phyloP scores from a whole-genome alignment of 2,329 filamentous ascomycete genomes.

The Ophiostoma perfectum region DNA sequence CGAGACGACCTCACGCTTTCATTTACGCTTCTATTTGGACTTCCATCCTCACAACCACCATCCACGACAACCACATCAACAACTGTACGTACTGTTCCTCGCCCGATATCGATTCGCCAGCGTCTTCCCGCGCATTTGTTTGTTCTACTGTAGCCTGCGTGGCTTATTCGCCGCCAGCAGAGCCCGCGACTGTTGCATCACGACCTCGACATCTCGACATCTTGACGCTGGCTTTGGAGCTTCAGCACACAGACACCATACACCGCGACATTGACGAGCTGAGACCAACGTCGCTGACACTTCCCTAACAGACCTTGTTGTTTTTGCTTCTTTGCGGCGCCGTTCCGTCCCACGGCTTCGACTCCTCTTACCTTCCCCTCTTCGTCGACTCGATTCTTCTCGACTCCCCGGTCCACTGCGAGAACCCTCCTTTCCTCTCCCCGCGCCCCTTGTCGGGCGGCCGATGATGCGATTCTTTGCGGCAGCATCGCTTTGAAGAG shows the following conservation, averaged over 20 bases:
- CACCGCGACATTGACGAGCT: too few relatives aligned
- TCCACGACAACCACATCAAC: not conserved
- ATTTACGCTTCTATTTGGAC: not conserved
- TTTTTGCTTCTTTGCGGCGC: conserved; percentile 1
- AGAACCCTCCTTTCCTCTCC: not conserved
- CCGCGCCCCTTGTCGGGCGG: conserved; percentile 14
- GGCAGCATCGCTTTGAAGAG: conserved; percentile 25
- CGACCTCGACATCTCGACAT: not conserved
- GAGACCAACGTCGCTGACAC: not conserved
- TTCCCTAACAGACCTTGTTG: not conserved
- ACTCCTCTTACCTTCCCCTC: not conserved
- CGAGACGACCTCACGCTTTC: conserved; percentile 2
- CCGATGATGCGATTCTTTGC: conserved; percentile 25
- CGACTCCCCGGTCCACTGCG: not conserved
- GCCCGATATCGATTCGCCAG: too few relatives aligned
- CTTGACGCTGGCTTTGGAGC: not conserved
- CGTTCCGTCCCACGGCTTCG: not conserved
- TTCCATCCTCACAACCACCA: not conserved
- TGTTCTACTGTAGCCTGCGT: not conserved
- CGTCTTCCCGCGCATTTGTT: not conserved
- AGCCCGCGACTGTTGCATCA: conserved; percentile 7
- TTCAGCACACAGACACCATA: not conserved
- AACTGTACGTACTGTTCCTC: not conserved
- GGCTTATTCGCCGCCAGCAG: not conserved
- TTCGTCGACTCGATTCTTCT: not conserved